Evolutionary conservation across 2,329 filamentous ascomycete species (phyloP).

Genomic region (Cladophialophora exuberans): DNA sequence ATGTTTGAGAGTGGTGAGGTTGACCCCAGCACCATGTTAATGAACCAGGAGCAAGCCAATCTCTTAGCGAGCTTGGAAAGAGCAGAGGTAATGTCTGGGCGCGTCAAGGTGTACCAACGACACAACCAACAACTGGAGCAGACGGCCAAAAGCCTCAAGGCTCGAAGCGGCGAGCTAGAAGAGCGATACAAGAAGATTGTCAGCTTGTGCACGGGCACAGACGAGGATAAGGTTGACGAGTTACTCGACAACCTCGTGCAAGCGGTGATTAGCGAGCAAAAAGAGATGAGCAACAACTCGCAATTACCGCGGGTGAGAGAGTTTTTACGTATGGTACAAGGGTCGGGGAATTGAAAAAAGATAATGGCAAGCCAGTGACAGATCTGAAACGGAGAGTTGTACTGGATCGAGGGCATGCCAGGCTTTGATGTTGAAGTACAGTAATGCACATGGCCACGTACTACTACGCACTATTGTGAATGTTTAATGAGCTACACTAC

Average conservation of each 20-base stretch:
- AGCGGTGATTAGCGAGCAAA: conserved; percentile 64
- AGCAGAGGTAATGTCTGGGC: conserved; percentile 64
- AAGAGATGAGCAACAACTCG: conserved; percentile 66
- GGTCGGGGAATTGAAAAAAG: conserved; percentile 36
- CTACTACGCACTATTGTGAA: not conserved
- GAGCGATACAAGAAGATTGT: conserved; percentile 88
- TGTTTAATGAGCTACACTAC: conserved; percentile 4
- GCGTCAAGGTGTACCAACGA: conserved; percentile 69
- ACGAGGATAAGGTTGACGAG: conserved; percentile 77
- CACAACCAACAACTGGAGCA: conserved; percentile 70
- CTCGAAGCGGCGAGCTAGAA: conserved; percentile 80
- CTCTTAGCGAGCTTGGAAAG: conserved; percentile 60
- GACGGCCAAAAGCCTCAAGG: conserved; percentile 71
- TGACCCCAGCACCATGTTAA: conserved; percentile 44
- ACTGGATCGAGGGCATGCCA: not conserved
- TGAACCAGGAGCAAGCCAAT: conserved; percentile 46
- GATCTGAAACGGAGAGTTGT: not conserved
- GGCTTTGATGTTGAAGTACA: not conserved
- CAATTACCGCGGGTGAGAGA: conserved; percentile 77
- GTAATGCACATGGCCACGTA: not conserved
- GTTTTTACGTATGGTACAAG: conserved; percentile 79
- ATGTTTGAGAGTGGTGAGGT: conserved; percentile 43
- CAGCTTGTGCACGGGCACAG: conserved; percentile 78
- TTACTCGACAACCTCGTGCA: conserved; percentile 78
- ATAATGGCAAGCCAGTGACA: not conserved